Conservation (phyloP, 176 grass and related monocot species). For the Rhipidocladum racemiflorum region DNA sequence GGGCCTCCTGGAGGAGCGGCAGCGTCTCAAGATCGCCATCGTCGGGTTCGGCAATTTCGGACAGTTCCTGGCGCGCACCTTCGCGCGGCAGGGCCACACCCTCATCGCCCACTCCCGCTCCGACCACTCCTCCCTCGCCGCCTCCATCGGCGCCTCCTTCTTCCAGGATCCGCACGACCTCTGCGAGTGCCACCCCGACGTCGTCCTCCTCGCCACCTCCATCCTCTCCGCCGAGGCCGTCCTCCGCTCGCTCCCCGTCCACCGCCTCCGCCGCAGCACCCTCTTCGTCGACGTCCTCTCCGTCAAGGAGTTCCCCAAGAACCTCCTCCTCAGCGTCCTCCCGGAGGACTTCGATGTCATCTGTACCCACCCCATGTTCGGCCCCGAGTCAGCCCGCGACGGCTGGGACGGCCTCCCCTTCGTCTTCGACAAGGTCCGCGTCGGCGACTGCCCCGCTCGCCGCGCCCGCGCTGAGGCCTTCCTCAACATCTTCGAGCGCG, state of each 20-base stretch:
- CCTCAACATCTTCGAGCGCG: constrained; percentile 75
- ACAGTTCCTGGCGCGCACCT: constrained; percentile 61
- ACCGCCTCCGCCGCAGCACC: constrained; percentile 81
- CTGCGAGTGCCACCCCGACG: constrained; percentile 88
- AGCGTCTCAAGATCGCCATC: constrained; percentile 90
- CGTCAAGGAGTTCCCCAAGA: constrained; percentile 92
- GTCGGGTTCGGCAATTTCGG: constrained; percentile 90
- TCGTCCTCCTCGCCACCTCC: constrained; percentile 73
- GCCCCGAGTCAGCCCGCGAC: constrained; percentile 73
- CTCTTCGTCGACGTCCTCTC: constrained; percentile 91
- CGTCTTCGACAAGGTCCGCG: constrained; percentile 78
- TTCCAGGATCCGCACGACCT: constrained; percentile 77
- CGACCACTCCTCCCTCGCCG: constrained; percentile 64
- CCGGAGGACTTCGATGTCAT: constrained; percentile 70
- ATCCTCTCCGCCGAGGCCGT: constrained; percentile 80
- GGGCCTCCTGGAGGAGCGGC: constrained; percentile 43
- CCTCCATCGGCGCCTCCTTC: constrained; percentile 46
- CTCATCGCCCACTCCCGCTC: constrained; percentile 73
- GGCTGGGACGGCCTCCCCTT: constrained; percentile 84
- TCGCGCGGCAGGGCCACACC: constrained; percentile 72
- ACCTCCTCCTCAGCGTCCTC: constrained; percentile 63
- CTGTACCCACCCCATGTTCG: constrained; percentile 96
- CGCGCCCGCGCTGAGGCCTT: constrained; percentile 54
- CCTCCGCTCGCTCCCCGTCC: constrained; percentile 65
- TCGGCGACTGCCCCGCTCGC: constrained; percentile 50